Evolutionary conservation across 345 rosid species (phyloP).

Genomic region (Eucalyptus curtisii): DNA sequence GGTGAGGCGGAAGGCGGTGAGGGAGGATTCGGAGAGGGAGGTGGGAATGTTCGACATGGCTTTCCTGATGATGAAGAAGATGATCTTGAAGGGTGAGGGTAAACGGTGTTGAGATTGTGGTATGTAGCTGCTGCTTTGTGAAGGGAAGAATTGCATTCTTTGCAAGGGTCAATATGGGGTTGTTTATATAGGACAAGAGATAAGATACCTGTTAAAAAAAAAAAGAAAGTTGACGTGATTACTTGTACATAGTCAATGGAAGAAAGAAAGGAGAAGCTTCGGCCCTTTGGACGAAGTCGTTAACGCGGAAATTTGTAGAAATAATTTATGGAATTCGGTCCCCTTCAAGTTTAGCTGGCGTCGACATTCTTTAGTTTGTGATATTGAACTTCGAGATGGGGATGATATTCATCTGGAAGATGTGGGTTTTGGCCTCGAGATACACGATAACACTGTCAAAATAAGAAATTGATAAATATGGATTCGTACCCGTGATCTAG

Average conservation of each 20-base stretch:
- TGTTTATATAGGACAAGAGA: neutral
- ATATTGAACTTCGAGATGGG: neutral
- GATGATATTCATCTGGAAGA: neutral
- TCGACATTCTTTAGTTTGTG: neutral
- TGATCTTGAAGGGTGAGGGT: neutral
- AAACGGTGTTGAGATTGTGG: neutral
- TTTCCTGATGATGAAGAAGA: neutral
- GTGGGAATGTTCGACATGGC: neutral
- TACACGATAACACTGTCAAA: neutral
- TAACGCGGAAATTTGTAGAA: neutral
- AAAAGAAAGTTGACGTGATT: neutral
- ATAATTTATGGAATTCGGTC: neutral
- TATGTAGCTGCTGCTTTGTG: neutral
- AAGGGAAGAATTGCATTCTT: neutral
- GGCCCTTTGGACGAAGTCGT: neutral
- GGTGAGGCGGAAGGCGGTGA: constrained; percentile 6
- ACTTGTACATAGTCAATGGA: neutral
- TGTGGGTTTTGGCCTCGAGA: neutral
- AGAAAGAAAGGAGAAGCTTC: neutral
- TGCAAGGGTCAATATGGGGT: rapidly evolving
- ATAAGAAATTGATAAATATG: neutral
- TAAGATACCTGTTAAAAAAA: neutral
- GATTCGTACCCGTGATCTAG: neutral
- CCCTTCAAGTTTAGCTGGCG: neutral
- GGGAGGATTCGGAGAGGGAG: neutral